Base-by-base conservation (phyloP, 192 early-diverging fungal genomes). In the Umbelopsis ramanniana region DNA sequence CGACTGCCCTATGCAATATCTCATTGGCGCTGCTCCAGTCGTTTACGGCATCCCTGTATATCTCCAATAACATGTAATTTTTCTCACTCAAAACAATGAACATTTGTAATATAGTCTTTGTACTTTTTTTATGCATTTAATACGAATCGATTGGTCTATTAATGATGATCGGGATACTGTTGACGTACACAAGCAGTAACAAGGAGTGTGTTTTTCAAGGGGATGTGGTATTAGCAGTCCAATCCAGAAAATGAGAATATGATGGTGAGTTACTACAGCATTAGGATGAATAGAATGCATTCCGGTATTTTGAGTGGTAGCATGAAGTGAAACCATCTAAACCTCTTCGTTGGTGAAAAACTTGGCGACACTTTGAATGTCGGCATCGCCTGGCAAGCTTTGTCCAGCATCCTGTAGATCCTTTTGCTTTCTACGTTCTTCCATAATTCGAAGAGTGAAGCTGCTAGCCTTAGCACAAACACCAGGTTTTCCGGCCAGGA, bases 11-110 rank as follows among this genome's bases (percentile, higher is more conserved):
- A 80, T 98, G 38, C 77, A 88, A 70, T 97, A 88, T 74, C 66
- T 98, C 54, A 94, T 91, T 37, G 96, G 96, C 6, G 94, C 96
- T 17, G 93, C 95, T 0, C 92, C 96, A 0, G 95, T 98, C 0
- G 89, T 98, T 2, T 98, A 98, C 73, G 96, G 96, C 1, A 83
- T 97, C 46, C 96, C 96, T 23, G 47, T 52, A 50, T 70, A 70
- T n/a, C 53, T 70, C 3, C 72, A 71, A 67, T 82, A 46, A 55
- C 74, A 37, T 35, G 29, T 50, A 50, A 10, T 50, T 2, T 50
- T 21, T 3, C 7, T 17, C 9, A 50, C n/a, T n/a, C n/a, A n/a
- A n/a, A 3, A 50, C 15, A 15, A 17, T n/a, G n/a, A 50, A 50
- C 48, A 21, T 1, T 43, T 43, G 40, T 43, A 43, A 43, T 43